These are phyloP conservation scores for Lentinula aciculospora DNA, from an alignment of 768 basidiomycete genomes.

Conservation along the genomic window DNA sequence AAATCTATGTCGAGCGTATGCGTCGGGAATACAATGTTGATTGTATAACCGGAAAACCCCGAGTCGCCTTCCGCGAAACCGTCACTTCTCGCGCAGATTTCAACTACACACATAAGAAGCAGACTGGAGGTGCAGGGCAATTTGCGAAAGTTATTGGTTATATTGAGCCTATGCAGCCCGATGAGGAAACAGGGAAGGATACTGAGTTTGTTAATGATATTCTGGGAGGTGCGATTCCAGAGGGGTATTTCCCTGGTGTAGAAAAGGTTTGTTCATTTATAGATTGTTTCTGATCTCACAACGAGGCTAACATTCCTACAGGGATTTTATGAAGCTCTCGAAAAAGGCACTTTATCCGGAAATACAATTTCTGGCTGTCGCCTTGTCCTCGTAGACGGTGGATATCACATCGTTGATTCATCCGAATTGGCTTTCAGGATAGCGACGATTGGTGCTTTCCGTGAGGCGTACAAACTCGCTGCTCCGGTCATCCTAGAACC, in stretches of 20 bases:
- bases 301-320: conserved; percentile 21
- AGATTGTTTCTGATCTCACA: neutral
- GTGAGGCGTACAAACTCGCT: conserved; percentile 78
- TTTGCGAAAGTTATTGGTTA: conserved; percentile 89
- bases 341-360: conserved; percentile 86
- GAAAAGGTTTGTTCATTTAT: conserved; percentile 67
- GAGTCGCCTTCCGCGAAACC: conserved; percentile 95
- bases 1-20: conserved; percentile 99
- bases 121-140: conserved; percentile 95
- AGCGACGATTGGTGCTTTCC: conserved; percentile 87
- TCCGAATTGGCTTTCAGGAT: conserved; percentile 93
- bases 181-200: conserved; percentile 52
- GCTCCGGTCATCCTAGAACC: conserved; percentile 87
- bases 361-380: conserved; percentile 83
- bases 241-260: conserved; percentile 88
- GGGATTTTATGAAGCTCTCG: conserved; percentile 94
- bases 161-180: conserved; percentile 82
- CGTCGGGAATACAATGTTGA: conserved; percentile 94
- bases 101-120: conserved; percentile 94
- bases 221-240: conserved; percentile 89
- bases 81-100: conserved; percentile 80
- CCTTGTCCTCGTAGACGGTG: conserved; percentile 88
- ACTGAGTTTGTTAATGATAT: conserved; percentile 80
- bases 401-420: conserved; percentile 91
- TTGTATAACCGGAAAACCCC: conserved; percentile 91